Base-by-base conservation (phyloP, 371 early-diverging fungal species). In the Mucor plumbeus region DNA sequence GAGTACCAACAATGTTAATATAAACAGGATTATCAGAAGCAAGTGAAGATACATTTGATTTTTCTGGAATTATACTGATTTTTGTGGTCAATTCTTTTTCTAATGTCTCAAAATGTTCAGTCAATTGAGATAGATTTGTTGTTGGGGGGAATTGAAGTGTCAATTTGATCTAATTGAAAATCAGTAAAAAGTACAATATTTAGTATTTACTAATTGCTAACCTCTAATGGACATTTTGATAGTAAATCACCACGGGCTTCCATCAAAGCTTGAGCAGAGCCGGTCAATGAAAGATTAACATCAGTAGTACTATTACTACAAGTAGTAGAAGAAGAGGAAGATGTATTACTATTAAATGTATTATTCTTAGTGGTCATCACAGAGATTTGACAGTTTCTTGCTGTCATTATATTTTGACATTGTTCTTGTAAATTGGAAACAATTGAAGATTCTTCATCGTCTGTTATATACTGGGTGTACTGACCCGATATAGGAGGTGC, bases 1-100 rank as follows among this genome's bases (percentile, higher is more conserved):
- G 81, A 43, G 60, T 47, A 7, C 84, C 84, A 36, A 74, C 69
- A 26, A 83, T 81, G 26, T 71, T 65, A 3, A 83, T 65, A 7
- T 66, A 39, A 5, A 68, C 54, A 14, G 73, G 54, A 59, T 77
- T 72, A 35, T 83, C 80, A n/a, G 78, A 79, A n/a, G 64, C 61
- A 35, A 79, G 69, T 1, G 72, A 69, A 6, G 81, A 76, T 21
- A 68, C 57, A 4, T 62, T 26, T 11, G 62, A 43, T 48, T 69
- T 64, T 15, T 71, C 75, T 10, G 70, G 69, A 19, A 60, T 38
- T 43, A 76, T 48, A 8, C 38, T 63, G 54, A 76, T 73, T 15
- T 54, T 72, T 9, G 78, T 76, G 34, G 74, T 54, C 8, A 79
- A 73, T 48, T 79, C 75, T 50, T 65, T 61, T 60, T 73, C 64